These are phyloP conservation scores for Neofusicoccum laricinum DNA, from an alignment of 2,329 filamentous ascomycete species.

Conservation along the genomic window DNA sequence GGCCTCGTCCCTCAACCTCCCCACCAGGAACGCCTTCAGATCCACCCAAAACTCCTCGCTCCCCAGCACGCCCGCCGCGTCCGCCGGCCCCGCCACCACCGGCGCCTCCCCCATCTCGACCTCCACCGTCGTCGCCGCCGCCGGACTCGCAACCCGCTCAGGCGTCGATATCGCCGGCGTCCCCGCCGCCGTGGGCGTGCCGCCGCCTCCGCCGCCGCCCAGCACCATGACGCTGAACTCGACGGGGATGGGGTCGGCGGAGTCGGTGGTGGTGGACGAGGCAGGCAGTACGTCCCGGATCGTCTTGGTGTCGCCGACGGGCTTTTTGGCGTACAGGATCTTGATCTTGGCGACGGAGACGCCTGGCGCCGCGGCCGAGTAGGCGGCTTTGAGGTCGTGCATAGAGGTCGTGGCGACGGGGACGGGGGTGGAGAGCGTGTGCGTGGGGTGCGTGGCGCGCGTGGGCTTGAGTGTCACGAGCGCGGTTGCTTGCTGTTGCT, in stretches of 20 bases:
- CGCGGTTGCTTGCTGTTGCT: conserved; percentile 27
- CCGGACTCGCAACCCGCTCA: neutral
- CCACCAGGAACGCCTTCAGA: conserved; percentile 73
- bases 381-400: conserved; percentile 71
- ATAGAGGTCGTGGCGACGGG: conserved; percentile 65
- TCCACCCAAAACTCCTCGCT: conserved; percentile 83
- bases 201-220: conserved; percentile 55
- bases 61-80: conserved; percentile 59
- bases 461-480: conserved; percentile 70
- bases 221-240: conserved; percentile 90
- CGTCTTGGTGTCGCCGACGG: conserved; percentile 72
- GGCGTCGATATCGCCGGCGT: conserved; percentile 8
- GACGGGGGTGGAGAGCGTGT: conserved; percentile 61
- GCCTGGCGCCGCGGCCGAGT: conserved; percentile 56
- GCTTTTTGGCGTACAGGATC: conserved; percentile 83
- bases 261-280: conserved; percentile 47
- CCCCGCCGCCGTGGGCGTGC: conserved; percentile 25
- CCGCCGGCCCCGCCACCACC: conserved; percentile 49
- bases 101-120: conserved; percentile 28
- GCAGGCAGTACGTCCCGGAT: conserved; percentile 67
- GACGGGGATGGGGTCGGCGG: conserved; percentile 50
- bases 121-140: neutral
- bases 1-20: conserved; percentile 69
- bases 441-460: conserved; percentile 53
- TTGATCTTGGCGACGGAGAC: conserved; percentile 66